These are phyloP conservation scores for Plasmodium yoelii DNA, from an alignment of 169 alveolate genomes.

Conservation along the genomic window DNA sequence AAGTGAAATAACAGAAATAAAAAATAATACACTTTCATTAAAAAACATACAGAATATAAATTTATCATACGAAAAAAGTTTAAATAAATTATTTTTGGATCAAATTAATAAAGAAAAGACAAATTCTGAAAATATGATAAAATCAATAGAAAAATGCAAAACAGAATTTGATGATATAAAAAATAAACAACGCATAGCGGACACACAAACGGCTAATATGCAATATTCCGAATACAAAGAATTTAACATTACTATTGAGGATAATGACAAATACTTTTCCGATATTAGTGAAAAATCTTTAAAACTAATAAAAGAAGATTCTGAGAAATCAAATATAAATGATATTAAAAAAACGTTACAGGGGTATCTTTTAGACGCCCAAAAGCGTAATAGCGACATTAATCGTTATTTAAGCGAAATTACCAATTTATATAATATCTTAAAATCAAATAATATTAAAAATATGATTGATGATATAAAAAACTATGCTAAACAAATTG, in stretches of 20 bases:
- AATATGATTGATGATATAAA: not conserved
- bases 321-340: not conserved
- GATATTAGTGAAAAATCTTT: not conserved
- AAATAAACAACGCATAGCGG: not conserved
- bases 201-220: not conserved
- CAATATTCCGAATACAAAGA: not conserved
- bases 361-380: not conserved
- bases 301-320: not conserved
- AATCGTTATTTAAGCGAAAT: not conserved
- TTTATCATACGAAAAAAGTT: not conserved
- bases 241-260: not conserved
- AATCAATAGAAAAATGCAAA: not conserved
- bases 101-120: not conserved
- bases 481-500: not conserved
- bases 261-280: not conserved
- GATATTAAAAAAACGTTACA: not conserved
- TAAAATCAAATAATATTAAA: not conserved
- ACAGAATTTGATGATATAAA: not conserved
- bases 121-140: not conserved
- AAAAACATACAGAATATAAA: not conserved
- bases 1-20: not conserved
- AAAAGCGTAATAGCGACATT: not conserved
- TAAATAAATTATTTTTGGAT: not conserved
- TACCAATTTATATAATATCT: not conserved
- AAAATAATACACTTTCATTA: not conserved